Evolutionary conservation across 2,329 filamentous ascomycete genomes (phyloP), one percentile per base, ranked within the genome.

Genomic region (Curvularia spicifera): DNA sequence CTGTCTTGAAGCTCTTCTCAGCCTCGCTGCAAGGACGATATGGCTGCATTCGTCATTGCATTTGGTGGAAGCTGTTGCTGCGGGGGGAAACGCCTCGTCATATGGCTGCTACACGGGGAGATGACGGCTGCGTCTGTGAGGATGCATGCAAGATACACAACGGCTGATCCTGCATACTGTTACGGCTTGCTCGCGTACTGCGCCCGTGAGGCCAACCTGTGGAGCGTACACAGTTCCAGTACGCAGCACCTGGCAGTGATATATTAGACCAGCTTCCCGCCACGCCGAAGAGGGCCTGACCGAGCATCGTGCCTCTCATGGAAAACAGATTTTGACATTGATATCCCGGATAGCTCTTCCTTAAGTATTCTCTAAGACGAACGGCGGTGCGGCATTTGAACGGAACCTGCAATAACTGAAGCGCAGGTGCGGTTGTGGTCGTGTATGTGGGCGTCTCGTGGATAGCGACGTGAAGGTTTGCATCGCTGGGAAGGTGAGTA

Each of bases 21-120:
- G 71, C 70, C 71, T 63, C 75, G 69, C 72, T 73, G 71, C 70
- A 76, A 75, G 71, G 73, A 67, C 67, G 63, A 60, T 62, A 58
- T 51, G 63, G 63, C 60, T 69, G 66, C 65, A 66, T 63, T 61
- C 53, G 63, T 57, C 51, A 59, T 60, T 47, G 63, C 49, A 58
- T 56, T 60, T 57, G 63, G 50, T 52, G 61, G 57, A 59, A 67
- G 53, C 44, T 43, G 51, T 60, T 63, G 61, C 66, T 65, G 61
- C 55, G 64, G 62, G 58, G 58, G 66, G 63, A 67, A 61, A 66
- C 69, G 72, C 65, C 65, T 62, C 58, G 50, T 66, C 65, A 57
- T 65, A 57, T 61, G 56, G 56, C 58, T 66, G 51, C 68, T 67
- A 65, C 72, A 70, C 59, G 68, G 66, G 69, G 52, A 46, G 71